These are phyloP conservation scores for Dactylis glomerata DNA, from an alignment of 176 grass and related monocot genomes.

Conservation along the genomic window DNA sequence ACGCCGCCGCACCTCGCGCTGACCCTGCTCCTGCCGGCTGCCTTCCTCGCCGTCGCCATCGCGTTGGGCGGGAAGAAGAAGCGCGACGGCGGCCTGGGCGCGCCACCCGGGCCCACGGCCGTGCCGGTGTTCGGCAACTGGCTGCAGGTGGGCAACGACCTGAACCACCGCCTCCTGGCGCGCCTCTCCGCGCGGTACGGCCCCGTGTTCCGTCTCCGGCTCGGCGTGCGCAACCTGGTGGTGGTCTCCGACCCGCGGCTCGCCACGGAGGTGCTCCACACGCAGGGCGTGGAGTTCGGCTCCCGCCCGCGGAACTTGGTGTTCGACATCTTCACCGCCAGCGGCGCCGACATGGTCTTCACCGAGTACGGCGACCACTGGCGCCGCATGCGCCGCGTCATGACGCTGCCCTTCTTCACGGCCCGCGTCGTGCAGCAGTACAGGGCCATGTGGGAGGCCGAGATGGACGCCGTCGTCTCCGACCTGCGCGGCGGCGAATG, in stretches of 20 bases:
- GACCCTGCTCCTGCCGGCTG: constrained; percentile 1
- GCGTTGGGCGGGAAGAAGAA: not conserved
- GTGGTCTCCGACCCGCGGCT: constrained; percentile 65
- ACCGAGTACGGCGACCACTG: constrained; percentile 95
- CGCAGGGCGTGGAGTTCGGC: constrained; percentile 92
- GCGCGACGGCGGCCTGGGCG: not conserved
- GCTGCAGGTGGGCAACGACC: constrained; percentile 88
- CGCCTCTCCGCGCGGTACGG: constrained; percentile 55
- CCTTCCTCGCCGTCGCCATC: not conserved
- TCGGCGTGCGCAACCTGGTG: constrained; percentile 83
- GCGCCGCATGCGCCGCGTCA: constrained; percentile 92
- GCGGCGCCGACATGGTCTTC: constrained; percentile 89
- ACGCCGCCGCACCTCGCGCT: constrained; percentile 8
- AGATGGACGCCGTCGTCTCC: constrained; percentile 39
- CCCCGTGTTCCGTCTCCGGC: constrained; percentile 60
- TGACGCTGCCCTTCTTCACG: constrained; percentile 96
- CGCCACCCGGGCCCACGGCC: constrained; percentile 5
- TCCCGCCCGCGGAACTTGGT: constrained; percentile 89
- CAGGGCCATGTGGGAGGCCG: constrained; percentile 65
- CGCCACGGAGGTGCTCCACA: constrained; percentile 81
- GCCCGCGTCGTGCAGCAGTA: constrained; percentile 64
- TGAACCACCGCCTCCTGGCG: constrained; percentile 77
- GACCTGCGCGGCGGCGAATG: not conserved
- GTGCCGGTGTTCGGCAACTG: constrained; percentile 75
- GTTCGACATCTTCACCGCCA: constrained; percentile 87